Base-by-base conservation (phyloP, 805 yeast species). In the Kazachstania psychrophila region DNA sequence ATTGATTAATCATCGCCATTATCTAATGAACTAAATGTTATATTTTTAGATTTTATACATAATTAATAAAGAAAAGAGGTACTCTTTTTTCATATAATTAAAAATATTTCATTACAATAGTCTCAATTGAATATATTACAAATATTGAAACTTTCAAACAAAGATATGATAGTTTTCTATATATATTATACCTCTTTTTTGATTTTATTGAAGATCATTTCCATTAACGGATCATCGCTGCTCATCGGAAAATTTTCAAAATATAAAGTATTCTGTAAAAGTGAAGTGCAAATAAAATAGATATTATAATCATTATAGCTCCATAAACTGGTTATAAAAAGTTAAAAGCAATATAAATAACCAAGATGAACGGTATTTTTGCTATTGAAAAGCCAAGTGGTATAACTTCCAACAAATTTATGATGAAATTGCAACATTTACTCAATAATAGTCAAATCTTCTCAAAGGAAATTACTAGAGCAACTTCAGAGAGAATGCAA, bases 311-410 rank as follows among this genome's bases (percentile, higher is more conserved):
- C n/a, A n/a, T n/a, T n/a, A n/a, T n/a, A n/a, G n/a, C n/a, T n/a
- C n/a, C n/a, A n/a, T n/a, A n/a, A n/a, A n/a, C n/a, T n/a, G n/a
- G n/a, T n/a, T n/a, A n/a, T n/a, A n/a, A n/a, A n/a, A 6, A 8
- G 14, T 18, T 18, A 7, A 7, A 15, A 28, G 18, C 6, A 13
- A 6, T 28, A 25, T 11, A 5, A 19, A 29, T 26, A 13, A 14
- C 6, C 30, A 36, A 15, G 17, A 84, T 89, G 95, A 85, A 87
- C 51, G 97, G 98, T 30, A 72, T 92, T 1, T 85, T 89, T 66
- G 97, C 97, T 7, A 73, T 89, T 29, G 79, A 80, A 45, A 89
- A 89, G 56, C 97, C 97, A 0, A 63, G 77, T 12, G 96, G 96
- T 0, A 70, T 83, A 10, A 68, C 94, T 1, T 87, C 96, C 0